Evolutionary conservation across 257 asterid species (phyloP), one percentile per base, ranked within the genome.

Genomic region (Capsicum pubescens): DNA sequence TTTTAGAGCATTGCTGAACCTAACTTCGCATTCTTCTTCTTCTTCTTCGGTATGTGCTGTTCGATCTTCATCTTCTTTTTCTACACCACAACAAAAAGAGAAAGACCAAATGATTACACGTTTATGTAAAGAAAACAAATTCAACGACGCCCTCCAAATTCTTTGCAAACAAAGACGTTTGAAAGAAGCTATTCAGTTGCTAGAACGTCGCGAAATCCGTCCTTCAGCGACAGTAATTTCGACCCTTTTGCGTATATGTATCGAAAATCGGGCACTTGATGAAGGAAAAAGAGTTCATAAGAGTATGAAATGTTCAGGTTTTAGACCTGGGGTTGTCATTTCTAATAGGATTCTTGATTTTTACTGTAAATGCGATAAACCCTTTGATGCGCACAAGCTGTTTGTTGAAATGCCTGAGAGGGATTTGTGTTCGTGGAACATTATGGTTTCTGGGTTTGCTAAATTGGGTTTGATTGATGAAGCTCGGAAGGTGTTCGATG

Each of bases 371-470:
- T 93, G 97, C 58, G 94, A 83, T 82, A 87, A 88, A 17, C 59
- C 92, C 48, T 82, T 21, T 16, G 91, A 91, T 87, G 95, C 98
- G 16, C 90, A 81, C 0, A 85, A 32, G 8, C 15, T 90, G 82
- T 93, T 94, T 82, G 93, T 93, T 63, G 93, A 90, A 88, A 92
- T 94, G 95, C 50, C 86, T 63, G 87, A 89, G 50, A 88, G 84
- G 87, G 97, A 94, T 71, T 71, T 90, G 85, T 94, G 98, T 84
- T 89, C 95, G 46, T 92, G 95, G 95, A 93, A 93, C 89, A 93
- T 87, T 88, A 83, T 94, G 94, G 91, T 93, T 21, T 93, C 91
- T 9, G 95, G 98, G 69, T 93, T 89, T 44, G 87, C 93, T 0
- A 93, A 85, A 83, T 16, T 60, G 77, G 95, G 97, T 1, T 61